Percentiles rank a stretch among this genome's conserved stretches.
Conservation (phyloP, 306 rosid genomes). For the Hippophae tibetana region DNA sequence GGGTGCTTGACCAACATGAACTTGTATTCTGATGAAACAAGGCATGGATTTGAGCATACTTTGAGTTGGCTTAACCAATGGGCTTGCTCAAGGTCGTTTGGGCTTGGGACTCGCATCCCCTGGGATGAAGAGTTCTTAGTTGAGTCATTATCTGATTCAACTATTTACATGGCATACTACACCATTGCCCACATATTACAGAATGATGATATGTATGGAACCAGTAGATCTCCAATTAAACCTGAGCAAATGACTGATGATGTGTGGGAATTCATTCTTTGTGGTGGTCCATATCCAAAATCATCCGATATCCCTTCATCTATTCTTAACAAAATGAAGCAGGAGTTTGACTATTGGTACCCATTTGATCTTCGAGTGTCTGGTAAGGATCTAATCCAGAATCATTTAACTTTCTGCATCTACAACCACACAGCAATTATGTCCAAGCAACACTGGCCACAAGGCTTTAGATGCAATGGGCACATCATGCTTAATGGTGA, state of each 20-base stretch:
- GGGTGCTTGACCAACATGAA: conserved; percentile 65
- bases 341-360: conserved; percentile 93
- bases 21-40: conserved; percentile 64
- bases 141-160: conserved; percentile 87
- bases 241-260: conserved; percentile 78
- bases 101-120: conserved; percentile 90
- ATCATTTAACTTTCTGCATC: conserved; percentile 75
- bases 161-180: conserved; percentile 94
- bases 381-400: conserved; percentile 93
- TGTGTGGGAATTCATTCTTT: conserved; percentile 75
- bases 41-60: conserved; percentile 89
- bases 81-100: conserved; percentile 94
- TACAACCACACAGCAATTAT: conserved; percentile 82
- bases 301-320: conserved; percentile 51
- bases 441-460: conserved; percentile 68
- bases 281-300: conserved; percentile 56
- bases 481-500: conserved; percentile 82
- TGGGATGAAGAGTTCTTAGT: conserved; percentile 85
- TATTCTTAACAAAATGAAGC: conserved; percentile 60
- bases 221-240: conserved; percentile 35
- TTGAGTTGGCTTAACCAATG: conserved; percentile 84
- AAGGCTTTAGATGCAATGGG: conserved; percentile 87
- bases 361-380: conserved; percentile 92
- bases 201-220: conserved; percentile 60
- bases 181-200: conserved; percentile 71